Base-by-base conservation (phyloP, 257 asterid species). In the Euphrasia confusa region DNA sequence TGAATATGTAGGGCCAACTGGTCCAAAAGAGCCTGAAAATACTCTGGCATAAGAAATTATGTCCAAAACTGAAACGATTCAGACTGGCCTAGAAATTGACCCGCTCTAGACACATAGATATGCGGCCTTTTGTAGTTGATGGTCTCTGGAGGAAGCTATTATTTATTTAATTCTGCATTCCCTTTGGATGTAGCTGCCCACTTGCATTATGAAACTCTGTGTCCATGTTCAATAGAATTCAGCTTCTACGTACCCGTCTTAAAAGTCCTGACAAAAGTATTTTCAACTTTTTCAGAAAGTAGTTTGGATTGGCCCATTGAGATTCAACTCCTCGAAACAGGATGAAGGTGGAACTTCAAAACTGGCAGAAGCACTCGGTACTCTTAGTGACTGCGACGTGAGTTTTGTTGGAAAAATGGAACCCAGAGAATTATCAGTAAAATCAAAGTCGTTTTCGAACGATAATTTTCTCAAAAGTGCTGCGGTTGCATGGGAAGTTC, bases 401-500 rank as follows among this genome's bases (percentile, higher is more conserved):
- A 79, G 77, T 74, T 75, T 77, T 74, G 89, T 86, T 32, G 99
- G 97, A 35, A 83, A 83, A 67, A 71, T 67, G 82, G 89, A 77
- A 42, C 69, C 63, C 61, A 68, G 63, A 69, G 77, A 68, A 62
- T 71, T 79, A 60, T 18, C 63, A 54, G 64, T 55, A 60, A 76
- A 67, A 67, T 67, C 82, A 14, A 69, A 70, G 53, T 74, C 72
- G 54, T 33, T 64, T 61, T 64, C 78, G 52, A 65, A 66, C 55
- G 79, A 40, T 54, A 67, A 77, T 67, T 35, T 82, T 70, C 68
- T 86, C 30, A 73, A 69, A 68, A 78, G 75, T 70, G 95, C 85
- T 69, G 81, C 86, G 5, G 83, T 82, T 74, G 83, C 80, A 44
- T 92, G 97, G 97, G 89, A 83, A 74, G 83, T 76, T 89, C 95